Conservation (phyloP, 257 asterid genomes). For the Ligustrum vulgare region DNA sequence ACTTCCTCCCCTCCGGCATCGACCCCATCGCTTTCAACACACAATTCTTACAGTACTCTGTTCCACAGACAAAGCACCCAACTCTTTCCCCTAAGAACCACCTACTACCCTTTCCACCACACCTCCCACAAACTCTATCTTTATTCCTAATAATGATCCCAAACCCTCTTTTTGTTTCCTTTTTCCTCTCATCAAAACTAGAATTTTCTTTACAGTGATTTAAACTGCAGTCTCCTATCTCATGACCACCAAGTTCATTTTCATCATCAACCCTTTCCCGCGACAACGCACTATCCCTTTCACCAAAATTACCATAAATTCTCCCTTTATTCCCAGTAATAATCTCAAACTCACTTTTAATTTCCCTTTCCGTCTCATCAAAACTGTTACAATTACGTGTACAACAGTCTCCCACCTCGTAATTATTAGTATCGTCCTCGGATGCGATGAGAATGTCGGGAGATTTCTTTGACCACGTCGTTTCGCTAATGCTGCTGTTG, state of each 20-base stretch:
- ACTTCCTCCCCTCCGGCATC: constrained; percentile 89
- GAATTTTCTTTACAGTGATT: neutral
- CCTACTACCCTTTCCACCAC: constrained; percentile 43
- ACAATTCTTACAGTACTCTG: constrained; percentile 63
- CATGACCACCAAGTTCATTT: neutral
- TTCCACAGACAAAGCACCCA: constrained; percentile 62
- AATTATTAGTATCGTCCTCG: constrained; percentile 16
- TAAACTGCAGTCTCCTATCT: neutral
- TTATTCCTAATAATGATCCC: constrained; percentile 9
- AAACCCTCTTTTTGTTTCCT: constrained; percentile 13
- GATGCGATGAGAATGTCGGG: constrained; percentile 18
- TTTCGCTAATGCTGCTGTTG: constrained; percentile 9
- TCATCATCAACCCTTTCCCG: constrained; percentile 27
- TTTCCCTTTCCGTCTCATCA: constrained; percentile 19
- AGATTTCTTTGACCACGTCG: constrained; percentile 28
- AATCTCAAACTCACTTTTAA: constrained; percentile 12
- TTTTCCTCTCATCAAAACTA: constrained; percentile 15
- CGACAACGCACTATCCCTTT: constrained; percentile 26
- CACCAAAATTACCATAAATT: constrained; percentile 52
- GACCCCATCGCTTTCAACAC: constrained; percentile 73
- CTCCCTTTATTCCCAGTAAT: constrained; percentile 15
- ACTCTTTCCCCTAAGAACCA: constrained; percentile 29
- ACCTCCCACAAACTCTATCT: constrained; percentile 44
- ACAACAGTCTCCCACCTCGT: neutral
- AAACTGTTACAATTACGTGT: neutral